Percentiles rank a stretch among this genome's conserved stretches.
Evolutionary conservation across 2,329 filamentous ascomycete species (phyloP).

Genomic region (Pseudocercospora crystallina): DNA sequence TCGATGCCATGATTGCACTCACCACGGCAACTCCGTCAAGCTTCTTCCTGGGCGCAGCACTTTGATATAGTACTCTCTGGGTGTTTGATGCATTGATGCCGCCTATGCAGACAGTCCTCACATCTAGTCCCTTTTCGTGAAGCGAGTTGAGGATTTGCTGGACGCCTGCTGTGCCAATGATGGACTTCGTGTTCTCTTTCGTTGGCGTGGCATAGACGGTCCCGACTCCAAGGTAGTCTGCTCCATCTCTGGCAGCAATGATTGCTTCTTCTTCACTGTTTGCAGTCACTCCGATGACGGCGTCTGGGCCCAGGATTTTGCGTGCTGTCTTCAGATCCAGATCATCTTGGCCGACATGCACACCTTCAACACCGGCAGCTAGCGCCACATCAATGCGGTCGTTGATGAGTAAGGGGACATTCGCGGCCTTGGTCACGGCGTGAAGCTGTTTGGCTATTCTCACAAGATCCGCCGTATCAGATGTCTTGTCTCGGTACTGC

Average conservation of each 20-base stretch:
- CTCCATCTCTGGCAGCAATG: slow-evolving; percentile 70
- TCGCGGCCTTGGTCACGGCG: slow-evolving; percentile 63
- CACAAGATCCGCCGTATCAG: slow-evolving; percentile 70
- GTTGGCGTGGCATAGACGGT: slow-evolving; percentile 85
- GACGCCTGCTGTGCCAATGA: slow-evolving; percentile 72
- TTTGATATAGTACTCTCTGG: slow-evolving; percentile 72
- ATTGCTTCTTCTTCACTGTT: slow-evolving; percentile 71
- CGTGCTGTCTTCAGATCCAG: slow-evolving; percentile 70
- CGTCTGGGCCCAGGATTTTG: slow-evolving; percentile 67
- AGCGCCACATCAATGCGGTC: slow-evolving; percentile 87
- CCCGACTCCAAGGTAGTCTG: slow-evolving; percentile 87
- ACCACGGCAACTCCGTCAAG: slow-evolving; percentile 86
- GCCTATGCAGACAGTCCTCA: slow-evolving; percentile 79
- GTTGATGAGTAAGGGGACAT: slow-evolving; percentile 85
- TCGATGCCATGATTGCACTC: slow-evolving; percentile 77
- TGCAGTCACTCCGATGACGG: slow-evolving; percentile 89
- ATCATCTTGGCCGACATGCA: slow-evolving; percentile 94
- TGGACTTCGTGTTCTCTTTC: slow-evolving; percentile 82
- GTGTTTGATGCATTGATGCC: slow-evolving; percentile 78
- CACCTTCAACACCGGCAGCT: slow-evolving; percentile 82
- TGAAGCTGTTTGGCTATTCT: slow-evolving; percentile 71
- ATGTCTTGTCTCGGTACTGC: slow-evolving; percentile 86
- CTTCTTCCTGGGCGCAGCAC: slow-evolving; percentile 54
- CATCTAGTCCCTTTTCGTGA: slow-evolving; percentile 43
- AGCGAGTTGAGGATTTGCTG: slow-evolving; percentile 66